phyloP scores from a whole-genome alignment of 352 stramenopile genomes.

The Globisporangium polare region DNA sequence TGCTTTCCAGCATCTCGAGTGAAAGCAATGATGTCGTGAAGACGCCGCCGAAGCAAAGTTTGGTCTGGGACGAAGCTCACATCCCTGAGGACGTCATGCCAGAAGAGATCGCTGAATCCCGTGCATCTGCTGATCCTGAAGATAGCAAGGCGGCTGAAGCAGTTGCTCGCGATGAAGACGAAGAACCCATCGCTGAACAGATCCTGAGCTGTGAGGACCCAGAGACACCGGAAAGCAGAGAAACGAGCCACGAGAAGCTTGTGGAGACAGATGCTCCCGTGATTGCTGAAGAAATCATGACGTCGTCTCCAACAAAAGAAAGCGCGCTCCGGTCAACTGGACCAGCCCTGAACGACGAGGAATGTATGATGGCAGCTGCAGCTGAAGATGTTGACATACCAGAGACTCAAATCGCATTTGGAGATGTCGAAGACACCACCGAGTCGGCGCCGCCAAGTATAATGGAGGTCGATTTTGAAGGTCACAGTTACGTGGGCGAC shows the following conservation, averaged over 20 bases:
- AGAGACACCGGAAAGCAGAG: background rate
- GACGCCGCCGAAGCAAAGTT: background rate
- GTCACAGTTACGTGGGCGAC: background rate
- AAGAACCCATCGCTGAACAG: constrained; percentile 14
- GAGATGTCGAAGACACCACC: constrained; percentile 3
- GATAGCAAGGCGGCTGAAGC: background rate
- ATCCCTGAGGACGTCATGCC: constrained; percentile 10
- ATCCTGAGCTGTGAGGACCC: constrained; percentile 2
- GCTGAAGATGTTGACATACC: background rate
- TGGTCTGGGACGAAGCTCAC: constrained; percentile 1
- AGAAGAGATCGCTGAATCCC: constrained; percentile 10
- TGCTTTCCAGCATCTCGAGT: background rate
- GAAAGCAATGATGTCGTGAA: background rate
- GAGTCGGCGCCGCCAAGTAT: background rate
- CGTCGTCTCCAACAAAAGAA: constrained; percentile 9
- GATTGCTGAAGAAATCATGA: constrained; percentile 14
- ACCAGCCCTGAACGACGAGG: background rate
- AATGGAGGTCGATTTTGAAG: background rate
- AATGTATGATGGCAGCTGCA: background rate
- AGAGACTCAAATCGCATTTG: background rate
- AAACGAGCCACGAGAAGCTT: background rate
- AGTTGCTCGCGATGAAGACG: background rate
- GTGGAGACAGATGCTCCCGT: constrained; percentile 2
- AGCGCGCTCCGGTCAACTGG: background rate
- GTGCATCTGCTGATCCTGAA: background rate